Evolutionary conservation across 1,284 basidiomycete species (phyloP), one percentile per base, ranked within the genome.

Genomic region (Irpex rosettiformis): DNA sequence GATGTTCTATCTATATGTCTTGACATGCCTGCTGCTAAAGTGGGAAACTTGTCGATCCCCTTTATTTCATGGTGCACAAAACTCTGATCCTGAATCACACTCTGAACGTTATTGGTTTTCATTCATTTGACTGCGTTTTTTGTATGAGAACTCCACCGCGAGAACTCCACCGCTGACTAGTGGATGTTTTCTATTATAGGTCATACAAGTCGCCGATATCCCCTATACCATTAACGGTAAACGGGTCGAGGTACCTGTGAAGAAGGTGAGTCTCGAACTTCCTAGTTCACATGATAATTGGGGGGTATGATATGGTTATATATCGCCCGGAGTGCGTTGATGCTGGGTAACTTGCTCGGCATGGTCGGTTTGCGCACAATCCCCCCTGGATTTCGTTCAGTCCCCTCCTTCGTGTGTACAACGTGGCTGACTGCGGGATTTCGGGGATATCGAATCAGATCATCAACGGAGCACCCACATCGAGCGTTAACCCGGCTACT

Each of bases 161-260:
- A 5, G 33, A 16, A 40, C 33, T 40, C 33, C n/a, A 40, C n/a
- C 33, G 33, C 33, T 40, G 33, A 40, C 11, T 40, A 13, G 33
- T 40, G 33, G 33, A 16, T 40, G n/a, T 47, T 13, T 21, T n/a
- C 21, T n/a, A 8, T 59, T 63, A 63, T 71, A 89, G 82, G 84
- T 93, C 60, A 74, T 91, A 16, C 82, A 86, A 67, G 88, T 88
- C 3, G 63, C 70, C 8, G 91, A 92, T 70, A 82, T 93, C 27
- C 92, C 92, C 13, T 89, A 93, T 71, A 96, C 93, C 11, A 75
- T 94, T 56, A 95, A 94, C 64, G 88, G 89, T 30, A 96, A 95
- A 71, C 83, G 88, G 48, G 90, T 94, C 54, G 93, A 95, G 72
- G 88, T 93, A 10, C 81, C 89, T 7, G 85, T 91, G 29, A 92